These are phyloP conservation scores for Aspergillus taichungensis DNA, from an alignment of 495 filamentous ascomycete genomes.

Conservation along the genomic window DNA sequence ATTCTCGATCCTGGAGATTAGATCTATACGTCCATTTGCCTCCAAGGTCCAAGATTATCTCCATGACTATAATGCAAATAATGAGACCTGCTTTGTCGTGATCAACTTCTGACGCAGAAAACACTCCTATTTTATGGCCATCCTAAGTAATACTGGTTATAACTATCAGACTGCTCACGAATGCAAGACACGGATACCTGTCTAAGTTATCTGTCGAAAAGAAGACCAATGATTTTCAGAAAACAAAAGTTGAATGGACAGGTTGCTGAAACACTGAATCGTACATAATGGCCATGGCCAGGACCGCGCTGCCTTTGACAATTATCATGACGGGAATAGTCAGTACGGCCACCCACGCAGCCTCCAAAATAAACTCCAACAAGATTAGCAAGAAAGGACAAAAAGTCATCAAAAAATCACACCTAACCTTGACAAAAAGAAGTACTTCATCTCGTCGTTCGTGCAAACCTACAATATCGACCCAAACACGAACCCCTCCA, in stretches of 20 bases:
- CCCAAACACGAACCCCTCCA: conserved; percentile 43
- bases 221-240: background rate
- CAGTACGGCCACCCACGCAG: conserved; percentile 1
- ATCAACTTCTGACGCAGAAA: background rate
- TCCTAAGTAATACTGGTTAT: background rate
- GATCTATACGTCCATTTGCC: background rate
- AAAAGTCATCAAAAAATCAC: too few relatives aligned
- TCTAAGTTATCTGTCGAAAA: background rate
- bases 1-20: conserved; percentile 1
- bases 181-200: background rate
- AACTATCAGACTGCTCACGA: conserved; percentile 1
- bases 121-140: background rate
- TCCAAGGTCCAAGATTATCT: background rate
- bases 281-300: conserved; percentile 5
- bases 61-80: background rate
- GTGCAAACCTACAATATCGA: too few relatives aligned
- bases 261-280: background rate
- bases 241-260: background rate
- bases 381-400: too few relatives aligned
- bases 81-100: background rate
- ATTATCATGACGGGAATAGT: conserved; percentile 1
- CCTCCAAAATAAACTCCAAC: background rate
- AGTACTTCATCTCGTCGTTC: too few relatives aligned
- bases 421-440: too few relatives aligned
- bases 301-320: conserved; percentile 4